Percentiles rank a stretch among this genome's conserved stretches.
Conservation (phyloP, 331 rosid genomes). For the Cydonia oblonga region DNA sequence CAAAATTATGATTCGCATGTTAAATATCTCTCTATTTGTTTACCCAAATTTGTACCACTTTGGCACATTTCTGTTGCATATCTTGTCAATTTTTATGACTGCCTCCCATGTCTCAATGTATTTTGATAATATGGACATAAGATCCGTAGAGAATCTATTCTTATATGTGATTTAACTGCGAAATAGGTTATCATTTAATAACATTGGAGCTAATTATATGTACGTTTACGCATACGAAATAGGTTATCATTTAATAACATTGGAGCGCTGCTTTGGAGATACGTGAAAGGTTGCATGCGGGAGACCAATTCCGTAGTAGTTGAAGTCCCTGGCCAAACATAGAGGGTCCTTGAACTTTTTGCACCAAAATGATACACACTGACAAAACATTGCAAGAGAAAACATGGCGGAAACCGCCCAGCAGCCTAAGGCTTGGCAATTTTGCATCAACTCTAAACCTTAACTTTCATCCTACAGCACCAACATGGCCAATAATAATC, state of each 20-base stretch:
- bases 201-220: neutral
- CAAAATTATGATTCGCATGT: slow-evolving; percentile 34
- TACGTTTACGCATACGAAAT: no score
- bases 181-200: no score
- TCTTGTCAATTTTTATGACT: neutral
- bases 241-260: neutral
- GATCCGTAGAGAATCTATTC: neutral
- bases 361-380: neutral
- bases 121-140: neutral
- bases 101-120: no score
- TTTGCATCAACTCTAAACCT: neutral
- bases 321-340: no score
- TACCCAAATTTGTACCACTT: neutral
- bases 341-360: no score
- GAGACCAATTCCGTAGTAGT: no score
- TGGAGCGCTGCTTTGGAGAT: no score
- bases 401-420: neutral
- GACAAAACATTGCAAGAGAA: neutral
- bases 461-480: neutral
- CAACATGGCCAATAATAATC: neutral
- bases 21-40: neutral
- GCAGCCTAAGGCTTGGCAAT: neutral
- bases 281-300: no score
- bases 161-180: no score
- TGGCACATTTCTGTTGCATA: neutral